phyloP scores from a whole-genome alignment of 768 basidiomycete genomes.

The Hysterangium stoloniferum region DNA sequence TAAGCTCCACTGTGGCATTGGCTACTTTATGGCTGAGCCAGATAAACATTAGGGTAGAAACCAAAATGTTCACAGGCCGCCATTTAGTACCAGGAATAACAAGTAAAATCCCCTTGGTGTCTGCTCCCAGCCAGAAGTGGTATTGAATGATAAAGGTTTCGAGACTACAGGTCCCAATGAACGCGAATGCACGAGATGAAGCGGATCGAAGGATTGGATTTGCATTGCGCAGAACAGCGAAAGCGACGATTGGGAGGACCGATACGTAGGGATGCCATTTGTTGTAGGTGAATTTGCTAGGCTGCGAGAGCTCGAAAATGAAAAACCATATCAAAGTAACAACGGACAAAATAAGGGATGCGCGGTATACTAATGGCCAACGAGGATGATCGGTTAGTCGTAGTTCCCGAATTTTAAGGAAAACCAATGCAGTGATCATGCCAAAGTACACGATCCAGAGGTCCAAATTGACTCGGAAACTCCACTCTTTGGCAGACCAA shows the following conservation, averaged over 20 bases:
- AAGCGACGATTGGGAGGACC: conserved; percentile 70
- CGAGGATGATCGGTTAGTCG: conserved; percentile 59
- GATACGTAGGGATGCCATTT: conserved; percentile 78
- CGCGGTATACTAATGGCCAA: conserved; percentile 52
- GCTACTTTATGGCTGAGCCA: conserved; percentile 74
- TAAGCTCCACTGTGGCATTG: conserved; percentile 66
- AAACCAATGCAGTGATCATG: conserved; percentile 68
- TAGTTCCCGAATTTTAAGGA: conserved; percentile 68
- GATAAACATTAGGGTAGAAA: conserved; percentile 73
- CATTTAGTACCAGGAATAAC: conserved; percentile 68
- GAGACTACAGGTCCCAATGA: conserved; percentile 80
- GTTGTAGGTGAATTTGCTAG: conserved; percentile 83
- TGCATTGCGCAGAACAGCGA: conserved; percentile 70
- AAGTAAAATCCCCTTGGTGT: conserved; percentile 74
- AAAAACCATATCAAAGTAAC: conserved; percentile 70
- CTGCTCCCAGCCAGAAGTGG: conserved; percentile 79
- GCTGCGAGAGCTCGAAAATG: conserved; percentile 67
- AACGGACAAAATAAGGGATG: conserved; percentile 40
- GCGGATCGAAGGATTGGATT: conserved; percentile 61
- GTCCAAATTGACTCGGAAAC: conserved; percentile 83
- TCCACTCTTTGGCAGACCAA: conserved; percentile 86
- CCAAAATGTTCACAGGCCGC: conserved; percentile 69
- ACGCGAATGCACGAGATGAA: conserved; percentile 63
- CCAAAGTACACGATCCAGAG: conserved; percentile 85
- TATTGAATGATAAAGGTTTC: conserved; percentile 92